Base-by-base conservation (phyloP, 2,329 filamentous ascomycete genomes). In the Colletotrichum phormii region DNA sequence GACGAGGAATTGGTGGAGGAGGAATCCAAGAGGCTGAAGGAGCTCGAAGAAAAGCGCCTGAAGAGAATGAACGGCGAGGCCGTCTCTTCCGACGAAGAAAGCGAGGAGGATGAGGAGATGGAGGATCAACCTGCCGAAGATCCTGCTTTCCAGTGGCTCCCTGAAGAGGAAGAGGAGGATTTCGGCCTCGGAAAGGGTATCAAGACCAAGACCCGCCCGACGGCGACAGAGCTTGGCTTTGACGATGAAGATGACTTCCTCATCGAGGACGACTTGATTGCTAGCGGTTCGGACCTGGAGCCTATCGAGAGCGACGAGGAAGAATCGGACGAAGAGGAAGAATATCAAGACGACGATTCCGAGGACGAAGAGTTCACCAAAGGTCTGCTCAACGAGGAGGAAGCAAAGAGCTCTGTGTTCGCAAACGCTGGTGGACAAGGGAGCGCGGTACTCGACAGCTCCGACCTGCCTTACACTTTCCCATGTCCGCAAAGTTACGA, bases 191-290 rank as follows among this genome's bases (percentile, higher is more conserved):
- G 91, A 42, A 80, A 82, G 61, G 90, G 90, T 55, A 89, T 92
- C 75, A 89, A 74, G 55, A 83, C 85, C 75, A 89, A 74, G 33
- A 83, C 85, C 65, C 85, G 87, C 29, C 87, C 86, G 37, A 90
- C 89, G 8, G 88, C 88, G 4, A 86, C 88, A 12, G 88, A 92
- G 71, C 81, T 95, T 22, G 94, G 91, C 6, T 92, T 97, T 42
- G 95, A 98, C 75, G 96, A 98, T 77, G 96, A 98, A 80, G 96
- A 98, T 77, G 95, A 98, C 77, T 98, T 98, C 78, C 81, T 96
- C 31, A 91, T 98, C 74, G 96, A 98, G 72, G 94, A 97, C 74
- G 93, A 97, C 78, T 87, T 98, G 18, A 89, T 98, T 42, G 95
- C 95, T 13, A 95, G 92, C 76, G 94, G 91, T 49, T 96, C 94